Evolutionary conservation across 2,329 filamentous ascomycete species (phyloP), one percentile per base, ranked within the genome.

Genomic region (Ophiostoma quercus): DNA sequence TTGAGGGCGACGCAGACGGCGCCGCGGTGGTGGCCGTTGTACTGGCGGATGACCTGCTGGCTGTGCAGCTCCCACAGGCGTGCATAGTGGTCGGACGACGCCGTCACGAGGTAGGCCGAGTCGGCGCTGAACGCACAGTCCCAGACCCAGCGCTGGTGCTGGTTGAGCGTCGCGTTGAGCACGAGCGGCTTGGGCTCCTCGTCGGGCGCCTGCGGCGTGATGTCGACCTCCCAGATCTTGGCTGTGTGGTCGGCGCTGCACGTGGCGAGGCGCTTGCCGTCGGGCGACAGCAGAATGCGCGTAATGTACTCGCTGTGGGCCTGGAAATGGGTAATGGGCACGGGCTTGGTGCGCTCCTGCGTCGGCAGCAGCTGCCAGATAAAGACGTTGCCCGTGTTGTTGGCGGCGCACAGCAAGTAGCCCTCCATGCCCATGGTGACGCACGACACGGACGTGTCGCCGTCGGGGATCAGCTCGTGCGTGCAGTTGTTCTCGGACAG

Each of bases 81-180:
- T 1, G 94, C 94, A 77, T 96, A 97, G 78, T 97, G 94, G 77
- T 97, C 94, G 60, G 90, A 94, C 78, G 92, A 97, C 5, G 94
- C 93, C 0, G 94, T 97, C 14, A 97, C 94, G 7, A 97, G 83
- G 76, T 97, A 97, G 0, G 94, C 94, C 43, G 90, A 94, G 78
- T 97, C 94, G 34, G 94, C 94, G 72, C 91, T 94, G 80, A 97
- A 97, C 0, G 94, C 94, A 76, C 94, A 97, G 79, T 97, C 94
- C 94, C 94, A 97, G 0, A 97, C 94, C 94, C 94, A 97, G 69
- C 94, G 89, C 80, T 97, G 94, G 80, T 97, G 94, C 69, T 91
- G 92, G 29, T 91, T 91, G 1, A 97, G 86, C 1, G 92, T 96
- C 2, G 92, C 93, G 79, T 97, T 92, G 25, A 96, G 86, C 11